phyloP scores from a whole-genome alignment of 192 early-diverging fungal species.

The Coemansia sp. region DNA sequence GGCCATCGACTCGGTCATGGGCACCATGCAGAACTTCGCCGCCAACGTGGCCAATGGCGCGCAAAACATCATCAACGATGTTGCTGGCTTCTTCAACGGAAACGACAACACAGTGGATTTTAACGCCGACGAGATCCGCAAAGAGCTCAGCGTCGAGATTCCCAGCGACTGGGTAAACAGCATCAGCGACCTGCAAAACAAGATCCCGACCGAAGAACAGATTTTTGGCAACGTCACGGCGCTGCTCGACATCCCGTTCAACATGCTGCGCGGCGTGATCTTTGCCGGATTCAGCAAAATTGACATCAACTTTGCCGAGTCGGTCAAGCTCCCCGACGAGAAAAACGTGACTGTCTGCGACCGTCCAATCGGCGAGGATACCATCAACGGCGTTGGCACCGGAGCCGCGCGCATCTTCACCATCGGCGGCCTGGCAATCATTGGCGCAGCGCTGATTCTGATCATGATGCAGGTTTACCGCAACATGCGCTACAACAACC shows the following conservation, averaged over 20 bases:
- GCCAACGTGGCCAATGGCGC: conserved; percentile 17
- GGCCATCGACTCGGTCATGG: conserved; percentile 26
- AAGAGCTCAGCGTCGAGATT: conserved; percentile 31
- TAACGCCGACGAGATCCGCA: conserved; percentile 25
- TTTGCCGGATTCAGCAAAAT: conserved; percentile 14
- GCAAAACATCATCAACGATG: conserved; percentile 16
- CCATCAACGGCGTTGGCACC: conserved; percentile 21
- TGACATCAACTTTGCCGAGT: conserved; percentile 16
- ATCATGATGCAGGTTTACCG: conserved; percentile 9
- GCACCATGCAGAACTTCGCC: conserved; percentile 25
- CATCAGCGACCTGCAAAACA: conserved; percentile 20
- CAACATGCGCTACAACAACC: conserved; percentile 8
- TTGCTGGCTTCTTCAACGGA: conserved; percentile 29
- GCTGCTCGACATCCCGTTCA: conserved; percentile 43
- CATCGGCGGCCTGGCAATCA: conserved; percentile 22
- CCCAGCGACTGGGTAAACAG: conserved; percentile 42
- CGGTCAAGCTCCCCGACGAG: conserved; percentile 17
- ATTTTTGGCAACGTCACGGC: conserved; percentile 42
- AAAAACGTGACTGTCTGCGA: conserved; percentile 28
- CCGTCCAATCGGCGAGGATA: conserved; percentile 30
- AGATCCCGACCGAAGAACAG: conserved; percentile 45
- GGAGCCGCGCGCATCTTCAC: conserved; percentile 17
- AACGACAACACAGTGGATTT: conserved; percentile 12
- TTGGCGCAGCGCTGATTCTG: conserved; percentile 20
- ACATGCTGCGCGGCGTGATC: conserved; percentile 22